Evolutionary conservation across 2,329 filamentous ascomycete genomes (phyloP).

Genomic region (Fusarium stilboides): DNA sequence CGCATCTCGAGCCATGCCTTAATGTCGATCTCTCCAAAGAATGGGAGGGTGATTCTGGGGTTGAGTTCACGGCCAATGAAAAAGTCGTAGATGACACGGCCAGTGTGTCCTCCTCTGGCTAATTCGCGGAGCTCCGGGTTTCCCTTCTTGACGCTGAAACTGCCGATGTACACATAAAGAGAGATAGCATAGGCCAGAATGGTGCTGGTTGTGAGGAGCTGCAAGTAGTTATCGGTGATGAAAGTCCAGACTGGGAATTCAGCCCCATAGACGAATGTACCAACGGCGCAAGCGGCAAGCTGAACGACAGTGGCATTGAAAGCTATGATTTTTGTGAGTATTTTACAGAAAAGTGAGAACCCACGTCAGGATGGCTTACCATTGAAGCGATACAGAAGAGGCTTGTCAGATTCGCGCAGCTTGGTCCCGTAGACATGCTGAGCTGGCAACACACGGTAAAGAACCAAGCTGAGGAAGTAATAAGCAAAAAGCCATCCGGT

Average conservation of each 20-base stretch:
- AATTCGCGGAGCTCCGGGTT: constrained; percentile 81
- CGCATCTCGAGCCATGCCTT: constrained; percentile 90
- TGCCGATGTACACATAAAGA: constrained; percentile 81
- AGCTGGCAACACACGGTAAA: constrained; percentile 82
- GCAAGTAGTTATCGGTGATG: constrained; percentile 88
- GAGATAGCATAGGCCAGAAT: constrained; percentile 80
- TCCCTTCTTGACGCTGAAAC: constrained; percentile 81
- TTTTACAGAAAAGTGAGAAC: accelerated
- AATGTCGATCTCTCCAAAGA: constrained; percentile 88
- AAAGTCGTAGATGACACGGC: constrained; percentile 91
- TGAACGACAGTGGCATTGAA: constrained; percentile 81
- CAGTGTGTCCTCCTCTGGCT: constrained; percentile 82
- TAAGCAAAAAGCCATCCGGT: constrained; percentile 79
- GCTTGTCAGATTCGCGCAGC: constrained; percentile 74
- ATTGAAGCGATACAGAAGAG: constrained; percentile 85
- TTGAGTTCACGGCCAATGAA: constrained; percentile 97
- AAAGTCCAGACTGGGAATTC: constrained; percentile 90
- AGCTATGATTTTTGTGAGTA: constrained; percentile 62
- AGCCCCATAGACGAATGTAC: constrained; percentile 81
- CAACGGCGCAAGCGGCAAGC: constrained; percentile 75
- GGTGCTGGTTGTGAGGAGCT: constrained; percentile 85
- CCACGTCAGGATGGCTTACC: constrained; percentile 57
- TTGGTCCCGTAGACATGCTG: constrained; percentile 77
- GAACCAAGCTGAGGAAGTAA: constrained; percentile 79
- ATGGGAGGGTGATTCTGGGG: constrained; percentile 81